Evolutionary conservation across 2,329 filamentous ascomycete species (phyloP).

Genomic region (Parafenestella ontariensis): DNA sequence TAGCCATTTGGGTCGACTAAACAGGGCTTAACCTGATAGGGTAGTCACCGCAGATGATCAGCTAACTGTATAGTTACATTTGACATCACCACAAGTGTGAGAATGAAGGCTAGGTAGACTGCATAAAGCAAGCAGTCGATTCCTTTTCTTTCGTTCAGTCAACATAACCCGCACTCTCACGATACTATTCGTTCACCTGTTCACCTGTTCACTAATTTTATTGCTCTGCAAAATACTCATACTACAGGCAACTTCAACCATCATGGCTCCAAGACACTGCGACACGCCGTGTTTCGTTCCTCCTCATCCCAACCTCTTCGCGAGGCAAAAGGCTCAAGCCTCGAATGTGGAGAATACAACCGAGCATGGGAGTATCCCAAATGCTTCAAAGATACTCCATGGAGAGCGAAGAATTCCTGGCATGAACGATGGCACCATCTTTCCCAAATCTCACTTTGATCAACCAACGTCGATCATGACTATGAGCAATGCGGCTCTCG

Average conservation of each 20-base stretch:
- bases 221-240: too few species aligned
- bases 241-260: neutral
- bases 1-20: too few species aligned
- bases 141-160: too few species aligned
- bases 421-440: conserved; percentile 33
- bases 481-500: conserved; percentile 23
- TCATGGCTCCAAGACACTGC: conserved; percentile 16
- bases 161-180: too few species aligned
- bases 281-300: conserved; percentile 25
- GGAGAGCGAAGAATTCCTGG: conserved; percentile 15
- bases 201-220: too few species aligned
- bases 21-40: too few species aligned
- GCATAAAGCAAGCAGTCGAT: too few species aligned
- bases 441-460: conserved; percentile 22
- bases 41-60: too few species aligned
- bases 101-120: too few species aligned
- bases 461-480: conserved; percentile 18
- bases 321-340: conserved; percentile 5
- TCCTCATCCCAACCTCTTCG: conserved; percentile 27
- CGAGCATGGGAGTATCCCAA: neutral
- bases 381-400: neutral
- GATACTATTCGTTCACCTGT: too few species aligned
- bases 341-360: conserved; percentile 7
- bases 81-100: too few species aligned
- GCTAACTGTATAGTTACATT: too few species aligned